Conservation (phyloP, 495 filamentous ascomycete species). For the Xylaria telfairii region DNA sequence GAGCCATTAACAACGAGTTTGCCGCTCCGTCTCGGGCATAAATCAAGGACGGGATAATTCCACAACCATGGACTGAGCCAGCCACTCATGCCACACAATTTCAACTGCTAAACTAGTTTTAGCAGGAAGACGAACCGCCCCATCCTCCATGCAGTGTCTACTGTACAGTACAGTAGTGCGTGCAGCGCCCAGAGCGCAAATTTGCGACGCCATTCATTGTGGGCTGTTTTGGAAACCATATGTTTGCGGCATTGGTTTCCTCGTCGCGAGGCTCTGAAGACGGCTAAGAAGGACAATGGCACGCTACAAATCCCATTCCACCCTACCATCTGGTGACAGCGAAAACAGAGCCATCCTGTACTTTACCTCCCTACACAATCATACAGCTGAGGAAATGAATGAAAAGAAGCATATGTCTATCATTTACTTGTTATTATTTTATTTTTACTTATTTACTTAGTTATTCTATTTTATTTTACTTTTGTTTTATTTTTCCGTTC, state of each 20-base stretch:
- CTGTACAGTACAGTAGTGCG: too few relatives aligned
- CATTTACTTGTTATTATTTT: neutral
- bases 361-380: too few relatives aligned
- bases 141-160: neutral
- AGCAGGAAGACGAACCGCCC: slow-evolving; percentile 2
- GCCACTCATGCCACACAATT: slow-evolving; percentile 1
- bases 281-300: neutral
- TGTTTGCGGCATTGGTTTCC: slow-evolving; percentile 1
- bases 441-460: too few relatives aligned
- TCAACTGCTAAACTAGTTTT: slow-evolving; percentile 1
- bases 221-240: neutral
- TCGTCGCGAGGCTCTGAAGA: neutral
- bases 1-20: neutral
- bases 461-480: too few relatives aligned
- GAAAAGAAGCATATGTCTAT: neutral
- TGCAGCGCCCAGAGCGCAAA: slow-evolving; percentile 13
- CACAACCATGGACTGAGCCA: slow-evolving; percentile 2
- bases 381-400: neutral
- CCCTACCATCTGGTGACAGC: neutral
- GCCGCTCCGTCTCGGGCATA: slow-evolving; percentile 4
- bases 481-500: too few relatives aligned
- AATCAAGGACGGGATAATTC: slow-evolving; percentile 2
- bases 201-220: slow-evolving; percentile 7
- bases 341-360: neutral
- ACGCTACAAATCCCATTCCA: neutral